Base-by-base conservation (phyloP, 257 asterid genomes). In the Solanum infundibuliforme region DNA sequence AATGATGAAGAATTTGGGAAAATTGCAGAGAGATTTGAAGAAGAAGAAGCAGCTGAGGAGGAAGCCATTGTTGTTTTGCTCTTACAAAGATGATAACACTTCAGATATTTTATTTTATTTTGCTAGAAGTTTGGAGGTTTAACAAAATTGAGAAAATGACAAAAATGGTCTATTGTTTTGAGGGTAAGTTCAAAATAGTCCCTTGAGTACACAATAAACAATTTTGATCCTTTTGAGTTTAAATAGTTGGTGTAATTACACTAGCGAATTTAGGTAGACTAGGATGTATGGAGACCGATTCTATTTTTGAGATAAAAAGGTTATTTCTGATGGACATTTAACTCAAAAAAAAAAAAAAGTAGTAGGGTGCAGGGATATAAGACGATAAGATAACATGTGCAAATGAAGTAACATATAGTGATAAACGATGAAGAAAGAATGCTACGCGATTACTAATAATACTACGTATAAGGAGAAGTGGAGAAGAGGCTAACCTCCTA, bases 41-140 rank as follows among this genome's bases (percentile, higher is more conserved):
- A 86, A 43, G 90, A 12, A 23, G 90, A 34, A 13, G 76, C 32
- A 55, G 66, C 23, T 16, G 89, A 68, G 20, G 81, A 83, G 2
- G 87, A 83, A 71, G 90, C 83, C 88, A 87, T 90, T 90, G 35
- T 20, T 68, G 58, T 7, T 77, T 32, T 14, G 39, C 8, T 35
- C 9, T 43, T 6, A 39, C 12, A 16, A 25, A 71, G 88, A 83
- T 31, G 87, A 62, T 84, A 84, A 46, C 68, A 46, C 2, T 46
- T 31, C 8, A 29, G 85, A 82, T 82, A 48, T 82, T 82, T 81
- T 81, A 77, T 69, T 29, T 69, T 69, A 0, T 12, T 68, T 68
- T 68, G 21, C 11, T 29, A 31, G 11, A 12, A 14, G 7, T 68
- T 71, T 16, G 77, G 77, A 71, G 41, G 77, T 32, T 71, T 71